phyloP scores from a whole-genome alignment of 257 asterid genomes.

The Solanum virginianum region DNA sequence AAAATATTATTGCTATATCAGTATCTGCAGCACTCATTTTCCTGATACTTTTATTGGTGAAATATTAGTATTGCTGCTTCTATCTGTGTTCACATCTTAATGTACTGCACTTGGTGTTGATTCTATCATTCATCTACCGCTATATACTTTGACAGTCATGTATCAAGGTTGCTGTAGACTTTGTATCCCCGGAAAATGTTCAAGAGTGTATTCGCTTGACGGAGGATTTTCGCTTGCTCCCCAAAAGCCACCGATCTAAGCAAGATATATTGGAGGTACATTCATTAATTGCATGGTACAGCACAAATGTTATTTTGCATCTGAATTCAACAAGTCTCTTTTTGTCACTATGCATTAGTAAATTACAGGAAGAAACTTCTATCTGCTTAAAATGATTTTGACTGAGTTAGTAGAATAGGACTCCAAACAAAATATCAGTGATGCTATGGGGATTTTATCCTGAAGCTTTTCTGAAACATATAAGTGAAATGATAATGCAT shows the following conservation, averaged over 20 bases:
- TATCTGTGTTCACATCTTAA: background rate
- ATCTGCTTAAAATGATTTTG: background rate
- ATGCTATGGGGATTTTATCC: background rate
- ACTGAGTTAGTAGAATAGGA: background rate
- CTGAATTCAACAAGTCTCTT: background rate
- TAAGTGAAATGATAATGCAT: background rate
- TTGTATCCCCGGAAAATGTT: slow-evolving; percentile 38
- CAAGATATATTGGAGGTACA: slow-evolving; percentile 40
- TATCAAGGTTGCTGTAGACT: slow-evolving; percentile 31
- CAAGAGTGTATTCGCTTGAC: slow-evolving; percentile 29
- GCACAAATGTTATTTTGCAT: background rate
- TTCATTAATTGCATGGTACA: background rate
- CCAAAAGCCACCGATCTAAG: slow-evolving; percentile 29
- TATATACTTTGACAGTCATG: slow-evolving; percentile 22
- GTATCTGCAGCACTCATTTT: background rate
- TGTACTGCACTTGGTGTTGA: background rate
- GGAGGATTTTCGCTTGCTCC: slow-evolving; percentile 39
- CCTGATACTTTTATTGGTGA: background rate
- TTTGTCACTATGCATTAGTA: background rate
- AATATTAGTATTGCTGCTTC: background rate
- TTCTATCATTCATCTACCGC: background rate
- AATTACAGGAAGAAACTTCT: background rate
- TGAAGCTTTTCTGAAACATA: background rate
- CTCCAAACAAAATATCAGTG: background rate
- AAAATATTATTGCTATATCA: background rate